Evolutionary conservation across 495 filamentous ascomycete genomes (phyloP), one percentile per base, ranked within the genome.

Genomic region (Tuber microsphaerosporum): DNA sequence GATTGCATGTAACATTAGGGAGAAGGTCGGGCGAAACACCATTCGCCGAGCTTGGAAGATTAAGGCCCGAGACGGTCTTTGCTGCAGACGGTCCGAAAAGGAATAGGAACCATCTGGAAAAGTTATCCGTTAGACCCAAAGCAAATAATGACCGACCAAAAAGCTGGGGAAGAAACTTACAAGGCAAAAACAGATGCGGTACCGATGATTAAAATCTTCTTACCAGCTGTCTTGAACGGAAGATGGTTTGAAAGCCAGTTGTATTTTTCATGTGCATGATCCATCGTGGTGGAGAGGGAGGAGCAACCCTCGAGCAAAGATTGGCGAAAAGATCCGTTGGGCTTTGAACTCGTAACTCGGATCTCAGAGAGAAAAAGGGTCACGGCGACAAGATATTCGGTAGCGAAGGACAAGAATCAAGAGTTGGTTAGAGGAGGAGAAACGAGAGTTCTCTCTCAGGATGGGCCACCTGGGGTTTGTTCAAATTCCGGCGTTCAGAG

Each of bases 31-130:
- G 56, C 5, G 56, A 65, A 34, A 34, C 56, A 65, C 56, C 14
- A 34, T 65, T 65, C 26, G 56, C 56, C 56, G 56, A 65, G 1
- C 56, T 16, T 26, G 46, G 44, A 26, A 34, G 70, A 51, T 31
- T 46, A 1, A 68, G 41, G 41, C 48, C 68, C 10, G 39, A 72
- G 19, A 76, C 26, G 39, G 41, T 39, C 20, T 48, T 75, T 42
- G 46, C 75, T 31, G 26, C 12, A 2, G 76, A 44, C 16, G 74
- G 69, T 16, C 69, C 12, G 74, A 77, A 46, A 19, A 51, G 22
- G 31, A 77, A 76, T 2, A 72, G 26, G 22, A 69, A 72, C 69
- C 69, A 76, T 42, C 76, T 77, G 10, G 26, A n/a, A 31, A 31
- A 26, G 22, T 44, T 6, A 20, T 31, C 51, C 10, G n/a, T 61